Conservation (phyloP, 805 yeast species). For the Candida piceae region DNA sequence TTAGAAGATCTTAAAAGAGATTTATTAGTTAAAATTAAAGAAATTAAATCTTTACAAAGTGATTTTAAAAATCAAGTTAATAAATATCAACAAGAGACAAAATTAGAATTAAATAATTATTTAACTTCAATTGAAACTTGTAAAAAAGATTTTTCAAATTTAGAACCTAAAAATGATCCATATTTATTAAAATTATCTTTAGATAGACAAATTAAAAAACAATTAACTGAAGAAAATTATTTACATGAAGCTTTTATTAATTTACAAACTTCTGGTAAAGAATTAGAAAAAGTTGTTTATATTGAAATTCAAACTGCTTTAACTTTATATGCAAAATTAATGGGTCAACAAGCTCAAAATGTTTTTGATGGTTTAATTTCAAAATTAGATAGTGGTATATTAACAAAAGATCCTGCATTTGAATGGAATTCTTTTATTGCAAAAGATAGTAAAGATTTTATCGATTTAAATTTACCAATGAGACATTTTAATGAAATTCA, state of each 20-base stretch:
- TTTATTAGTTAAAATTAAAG: constrained; percentile 77
- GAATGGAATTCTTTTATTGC: constrained; percentile 88
- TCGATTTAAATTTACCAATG: constrained; percentile 56
- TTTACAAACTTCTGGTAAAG: constrained; percentile 81
- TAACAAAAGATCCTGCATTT: constrained; percentile 69
- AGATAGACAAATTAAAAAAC: constrained; percentile 74
- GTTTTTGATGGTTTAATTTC: constrained; percentile 64
- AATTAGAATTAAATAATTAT: constrained; percentile 48
- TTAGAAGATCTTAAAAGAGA: constrained; percentile 70
- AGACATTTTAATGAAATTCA: constrained; percentile 56
- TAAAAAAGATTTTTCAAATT: constrained; percentile 41
- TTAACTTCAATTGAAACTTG: constrained; percentile 60
- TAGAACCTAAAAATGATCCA: constrained; percentile 67
- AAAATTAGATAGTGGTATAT: constrained; percentile 61
- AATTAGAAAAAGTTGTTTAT: constrained; percentile 82
- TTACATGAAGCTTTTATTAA: constrained; percentile 85
- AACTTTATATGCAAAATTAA: constrained; percentile 61
- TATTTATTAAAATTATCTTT: constrained; percentile 64
- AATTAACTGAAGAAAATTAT: constrained; percentile 77
- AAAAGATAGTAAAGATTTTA: constrained; percentile 59
- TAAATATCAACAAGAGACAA: constrained; percentile 65
- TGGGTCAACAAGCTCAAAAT: constrained; percentile 69
- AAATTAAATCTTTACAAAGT: constrained; percentile 72
- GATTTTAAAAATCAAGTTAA: constrained; percentile 78
- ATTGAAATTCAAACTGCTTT: constrained; percentile 81